Evolutionary conservation across 1,139 yeast genomes (phyloP).

Genomic region (Scheffersomyces insectosa): DNA sequence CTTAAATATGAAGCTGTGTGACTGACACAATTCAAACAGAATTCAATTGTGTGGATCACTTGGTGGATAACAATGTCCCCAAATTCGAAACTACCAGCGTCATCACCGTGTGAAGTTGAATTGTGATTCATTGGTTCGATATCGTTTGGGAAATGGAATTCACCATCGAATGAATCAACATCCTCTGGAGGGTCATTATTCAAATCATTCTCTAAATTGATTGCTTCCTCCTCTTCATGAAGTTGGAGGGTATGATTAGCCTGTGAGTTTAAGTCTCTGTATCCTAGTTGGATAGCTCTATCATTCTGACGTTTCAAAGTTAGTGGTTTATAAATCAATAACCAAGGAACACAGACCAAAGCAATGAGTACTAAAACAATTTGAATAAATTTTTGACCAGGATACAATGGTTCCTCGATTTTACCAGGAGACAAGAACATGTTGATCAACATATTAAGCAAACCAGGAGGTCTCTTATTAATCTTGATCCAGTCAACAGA

Average conservation of each 20-base stretch:
- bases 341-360: constrained; percentile 74
- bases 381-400: constrained; percentile 65
- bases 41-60: constrained; percentile 77
- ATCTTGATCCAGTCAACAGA: constrained; percentile 72
- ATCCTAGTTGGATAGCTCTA: constrained; percentile 35
- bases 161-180: constrained; percentile 32
- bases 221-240: constrained; percentile 34
- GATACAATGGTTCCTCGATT: constrained; percentile 64
- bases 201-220: constrained; percentile 26
- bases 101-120: constrained; percentile 26
- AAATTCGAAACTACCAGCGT: constrained; percentile 58
- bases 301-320: constrained; percentile 42
- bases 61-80: constrained; percentile 81
- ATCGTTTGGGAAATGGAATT: constrained; percentile 46
- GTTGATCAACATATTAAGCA: constrained; percentile 76
- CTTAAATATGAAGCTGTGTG: constrained; percentile 79
- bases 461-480: constrained; percentile 72
- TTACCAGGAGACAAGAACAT: constrained; percentile 81
- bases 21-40: constrained; percentile 75
- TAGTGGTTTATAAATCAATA: constrained; percentile 65
- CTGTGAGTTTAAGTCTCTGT: constrained; percentile 37
- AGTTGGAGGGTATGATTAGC: constrained; percentile 31
- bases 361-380: constrained; percentile 60
- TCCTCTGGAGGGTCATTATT: constrained; percentile 19
- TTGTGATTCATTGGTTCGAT: constrained; percentile 42